Base-by-base conservation (phyloP, 345 rosid genomes). In the Gossypium bickii region DNA sequence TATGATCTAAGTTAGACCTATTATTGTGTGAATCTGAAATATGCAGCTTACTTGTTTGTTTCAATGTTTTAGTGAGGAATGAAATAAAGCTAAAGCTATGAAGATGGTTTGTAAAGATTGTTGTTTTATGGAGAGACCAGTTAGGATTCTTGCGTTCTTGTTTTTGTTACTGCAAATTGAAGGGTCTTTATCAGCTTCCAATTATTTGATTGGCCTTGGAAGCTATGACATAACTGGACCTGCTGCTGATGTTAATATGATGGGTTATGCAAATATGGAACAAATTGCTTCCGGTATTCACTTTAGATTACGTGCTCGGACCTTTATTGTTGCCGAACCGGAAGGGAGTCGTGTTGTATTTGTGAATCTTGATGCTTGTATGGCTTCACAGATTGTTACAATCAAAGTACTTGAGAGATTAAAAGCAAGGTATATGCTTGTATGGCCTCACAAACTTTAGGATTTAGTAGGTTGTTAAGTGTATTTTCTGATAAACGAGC, bases 211-310 rank as follows among this genome's bases (percentile, higher is more conserved):
- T 68, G 92, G 94, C 60, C 88, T 90, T 49, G 95, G 95, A 78
- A 88, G 86, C 86, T 85, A 88, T 79, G 95, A 90, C 86, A 90
- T 90, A 74, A 90, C 95, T 2, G 95, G 92, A 63, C 95, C 95
- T 16, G 90, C 95, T 56, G 92, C 95, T 65, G 91, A 90, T 85
- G 95, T 90, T 38, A 88, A 88, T 69, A 88, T 90, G 95, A 90
- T 90, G 92, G 95, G 95, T 1, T 90, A 88, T 77, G 92, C 92
- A 44, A 87, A 83, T 72, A 22, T 70, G 9, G 89, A 86, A 0
- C 95, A 90, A 84, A 80, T 78, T 68, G 82, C 92, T 25, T 87
- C 95, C 0, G 95, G 92, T 7, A 65, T 90, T 59, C 95, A 90
- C 79, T 90, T 90, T 77, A 81, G 95, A 73, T 67, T 90, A 79